A percentile compares a stretch with the other conserved stretches of the same genome.
These are phyloP conservation scores for Clathrospora elynae DNA, from an alignment of 2,329 filamentous ascomycete species.

Conservation along the genomic window DNA sequence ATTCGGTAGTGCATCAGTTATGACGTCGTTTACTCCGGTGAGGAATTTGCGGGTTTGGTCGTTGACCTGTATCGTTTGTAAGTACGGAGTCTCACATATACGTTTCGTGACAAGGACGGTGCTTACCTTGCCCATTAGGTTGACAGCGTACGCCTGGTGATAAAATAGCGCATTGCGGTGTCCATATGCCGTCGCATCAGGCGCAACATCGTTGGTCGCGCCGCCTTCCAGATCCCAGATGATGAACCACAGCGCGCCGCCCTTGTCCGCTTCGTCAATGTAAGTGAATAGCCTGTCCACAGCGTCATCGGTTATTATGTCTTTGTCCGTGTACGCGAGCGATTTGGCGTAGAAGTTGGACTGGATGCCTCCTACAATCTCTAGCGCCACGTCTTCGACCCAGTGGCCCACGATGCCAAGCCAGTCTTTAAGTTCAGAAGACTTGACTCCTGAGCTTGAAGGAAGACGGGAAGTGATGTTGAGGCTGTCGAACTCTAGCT, in stretches of 20 bases:
- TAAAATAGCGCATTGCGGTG: slow-evolving; percentile 45
- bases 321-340: slow-evolving; percentile 39
- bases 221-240: slow-evolving; percentile 46
- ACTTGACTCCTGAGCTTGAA: slow-evolving; percentile 16
- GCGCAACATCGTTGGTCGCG: slow-evolving; percentile 38
- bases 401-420: slow-evolving; percentile 42
- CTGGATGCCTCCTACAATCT: slow-evolving; percentile 37
- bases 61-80: slow-evolving; percentile 22
- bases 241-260: slow-evolving; percentile 42
- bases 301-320: slow-evolving; percentile 35
- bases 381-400: slow-evolving; percentile 39
- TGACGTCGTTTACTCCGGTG: slow-evolving; percentile 49
- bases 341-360: slow-evolving; percentile 46
- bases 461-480: slow-evolving; percentile 40
- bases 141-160: slow-evolving; percentile 47
- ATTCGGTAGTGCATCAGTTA: slow-evolving; percentile 38
- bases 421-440: slow-evolving; percentile 40
- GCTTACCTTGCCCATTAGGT: slow-evolving; percentile 31
- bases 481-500: slow-evolving; percentile 40
- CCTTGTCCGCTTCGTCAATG: slow-evolving; percentile 40
- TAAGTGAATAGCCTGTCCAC: slow-evolving; percentile 43
- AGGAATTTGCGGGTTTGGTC: slow-evolving; percentile 49
- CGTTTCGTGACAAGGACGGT: no score
- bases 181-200: slow-evolving; percentile 41
- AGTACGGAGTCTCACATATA: background rate